Base-by-base conservation (phyloP, 768 basidiomycete species). In the Boletus barrowsii region DNA sequence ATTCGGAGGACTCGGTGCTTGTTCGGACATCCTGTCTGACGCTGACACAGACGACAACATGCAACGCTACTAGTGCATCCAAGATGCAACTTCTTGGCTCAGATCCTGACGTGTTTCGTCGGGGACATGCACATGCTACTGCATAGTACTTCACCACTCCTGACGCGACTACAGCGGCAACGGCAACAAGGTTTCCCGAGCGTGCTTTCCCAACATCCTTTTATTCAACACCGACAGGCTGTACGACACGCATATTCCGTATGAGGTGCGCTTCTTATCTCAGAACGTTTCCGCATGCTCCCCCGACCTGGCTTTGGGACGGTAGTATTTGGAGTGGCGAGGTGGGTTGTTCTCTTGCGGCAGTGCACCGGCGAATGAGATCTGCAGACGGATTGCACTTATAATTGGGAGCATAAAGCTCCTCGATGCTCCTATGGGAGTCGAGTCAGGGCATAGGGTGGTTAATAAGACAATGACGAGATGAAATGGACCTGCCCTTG, bases 101-200 rank as follows among this genome's bases (percentile, higher is more conserved):
- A 22, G 22, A 22, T n/a, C n/a, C n/a, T n/a, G n/a, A 81, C 95
- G 29, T 96, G 98, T 70, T 98, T 93, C 62, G 51, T 97, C 11
- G 94, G 95, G 0, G 96, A 98, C 68, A 77, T 96, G 78, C 96
- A 97, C 63, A 86, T 88, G 80, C 96, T 96, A 5, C n/a, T n/a
- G n/a, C n/a, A n/a, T n/a, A n/a, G n/a, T n/a, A n/a, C 74, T 99
- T 51, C 96, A 99, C 69, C 79, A 98, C 36, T 88, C 89, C 0
- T 90, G 91, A 3, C 77, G 95, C n/a, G n/a, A n/a, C n/a, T n/a
- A n/a, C n/a, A n/a, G n/a, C n/a, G n/a, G n/a, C 1, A 98, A 98
- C 65, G 80, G 81, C 8, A 80, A 79, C 57, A 84, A 84, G 62
- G 90, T 94, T 26, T 63, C 73, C 11, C 84, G 33, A 92, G 90